A percentile compares a stretch with the other conserved stretches of the same genome.
phyloP scores from a whole-genome alignment of 495 filamentous ascomycete species.

The Neurospora terricola region DNA sequence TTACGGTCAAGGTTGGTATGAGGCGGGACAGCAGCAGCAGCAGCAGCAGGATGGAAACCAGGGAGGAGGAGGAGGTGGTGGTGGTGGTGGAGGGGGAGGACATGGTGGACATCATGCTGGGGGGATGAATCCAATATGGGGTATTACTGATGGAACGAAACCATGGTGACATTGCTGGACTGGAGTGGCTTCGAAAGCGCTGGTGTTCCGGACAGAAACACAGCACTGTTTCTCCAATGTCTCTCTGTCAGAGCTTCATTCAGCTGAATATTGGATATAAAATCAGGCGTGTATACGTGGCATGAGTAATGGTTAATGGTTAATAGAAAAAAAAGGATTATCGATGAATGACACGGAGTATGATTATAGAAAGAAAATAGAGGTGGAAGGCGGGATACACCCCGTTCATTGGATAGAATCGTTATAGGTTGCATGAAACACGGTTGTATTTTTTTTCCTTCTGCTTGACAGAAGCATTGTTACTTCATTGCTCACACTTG shows the following conservation, averaged over 20 bases:
- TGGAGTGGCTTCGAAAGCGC: background rate
- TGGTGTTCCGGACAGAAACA: background rate
- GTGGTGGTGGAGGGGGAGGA: background rate
- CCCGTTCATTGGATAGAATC: no score
- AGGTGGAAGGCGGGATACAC: no score
- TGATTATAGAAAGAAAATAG: no score
- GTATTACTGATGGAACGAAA: background rate
- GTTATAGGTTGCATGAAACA: no score
- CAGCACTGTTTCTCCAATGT: background rate
- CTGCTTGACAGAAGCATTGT: no score
- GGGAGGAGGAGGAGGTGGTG: background rate
- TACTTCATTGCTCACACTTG: no score
- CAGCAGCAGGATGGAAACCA: background rate
- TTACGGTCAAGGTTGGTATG: background rate
- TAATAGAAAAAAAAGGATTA: background rate
- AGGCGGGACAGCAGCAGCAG: background rate
- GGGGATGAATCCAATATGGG: background rate
- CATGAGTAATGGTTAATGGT: background rate
- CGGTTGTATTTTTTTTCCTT: no score
- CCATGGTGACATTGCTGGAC: background rate
- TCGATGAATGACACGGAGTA: background rate
- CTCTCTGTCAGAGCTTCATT: background rate
- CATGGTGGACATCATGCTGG: background rate
- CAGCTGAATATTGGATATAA: background rate
- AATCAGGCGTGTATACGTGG: background rate